Base-by-base conservation (phyloP, 352 stramenopile species). In the Globisporangium mamillatum region DNA sequence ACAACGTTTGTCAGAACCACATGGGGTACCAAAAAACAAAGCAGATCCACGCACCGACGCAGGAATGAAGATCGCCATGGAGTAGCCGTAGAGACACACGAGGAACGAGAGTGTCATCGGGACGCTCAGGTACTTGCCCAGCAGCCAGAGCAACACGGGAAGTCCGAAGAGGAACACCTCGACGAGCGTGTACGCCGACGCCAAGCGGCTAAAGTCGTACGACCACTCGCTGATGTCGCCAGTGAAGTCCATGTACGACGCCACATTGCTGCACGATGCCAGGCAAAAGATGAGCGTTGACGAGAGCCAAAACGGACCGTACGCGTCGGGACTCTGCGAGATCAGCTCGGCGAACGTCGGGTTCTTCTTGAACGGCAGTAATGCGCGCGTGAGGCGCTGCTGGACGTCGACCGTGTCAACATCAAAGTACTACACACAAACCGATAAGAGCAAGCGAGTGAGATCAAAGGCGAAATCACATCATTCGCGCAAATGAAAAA, bases 231-330 rank as follows among this genome's bases (percentile, higher is more conserved):
- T 77, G 24, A 64, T 73, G 64, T 92, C 76, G 27, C 80, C 84
- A 8, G 68, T 66, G 60, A 84, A 94, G 59, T 95, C 88, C 70
- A 92, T 70, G 75, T 88, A 95, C 27, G 85, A 93, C 12, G 86
- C 86, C 16, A 82, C 84, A 73, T 96, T 96, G 73, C 82, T 92
- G 77, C 88, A 94, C 52, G 82, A 92, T 16, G 88, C 88, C 66
- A 96, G 66, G 65, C 79, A 91, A 70, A 96, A 96, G n/a, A 96
- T 84, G 36, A 96, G 81, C 58, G 88, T 96, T 44, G 84, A 84
- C 25, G 86, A 93, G 9, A 96, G 78, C 88, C 88, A 96, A 52
- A 93, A 86, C 8, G 88, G 88, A 0, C 88, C 88, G 64, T 96
- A 96, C 10, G 88, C 88, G 66, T 96, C 88, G 0, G 88, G 88